phyloP scores from a whole-genome alignment of 208 protist genomes.

The Naegleria gruberi region DNA sequence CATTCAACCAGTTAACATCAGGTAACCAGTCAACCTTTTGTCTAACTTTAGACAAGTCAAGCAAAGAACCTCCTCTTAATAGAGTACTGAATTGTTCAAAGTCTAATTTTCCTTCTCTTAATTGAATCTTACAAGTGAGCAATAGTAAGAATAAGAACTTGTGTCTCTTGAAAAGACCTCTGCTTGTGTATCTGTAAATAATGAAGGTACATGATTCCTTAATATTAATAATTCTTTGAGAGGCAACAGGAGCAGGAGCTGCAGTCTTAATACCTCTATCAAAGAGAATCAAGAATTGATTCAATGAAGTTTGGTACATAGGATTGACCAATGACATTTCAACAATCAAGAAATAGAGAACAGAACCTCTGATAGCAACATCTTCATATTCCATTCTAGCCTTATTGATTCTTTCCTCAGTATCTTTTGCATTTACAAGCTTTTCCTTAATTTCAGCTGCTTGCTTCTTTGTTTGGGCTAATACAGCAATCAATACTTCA shows the following conservation, averaged over 20 bases:
- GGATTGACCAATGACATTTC: constrained; percentile 90
- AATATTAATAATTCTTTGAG: constrained; percentile 74
- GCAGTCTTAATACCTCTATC: constrained; percentile 73
- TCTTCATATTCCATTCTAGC: constrained; percentile 93
- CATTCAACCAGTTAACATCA: constrained; percentile 89
- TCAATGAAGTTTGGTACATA: constrained; percentile 97
- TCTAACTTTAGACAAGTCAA: constrained; percentile 50
- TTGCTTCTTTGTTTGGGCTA: constrained; percentile 92
- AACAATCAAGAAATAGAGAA: constrained; percentile 97
- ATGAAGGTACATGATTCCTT: constrained; percentile 84
- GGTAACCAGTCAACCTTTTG: constrained; percentile 79
- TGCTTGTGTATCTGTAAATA: constrained; percentile 86
- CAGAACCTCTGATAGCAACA: constrained; percentile 87
- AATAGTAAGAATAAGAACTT: constrained; percentile 92
- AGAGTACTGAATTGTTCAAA: constrained; percentile 72
- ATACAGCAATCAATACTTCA: constrained; percentile 84
- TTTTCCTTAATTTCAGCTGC: constrained; percentile 91
- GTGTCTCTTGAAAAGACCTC: constrained; percentile 93
- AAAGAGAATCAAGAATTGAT: constrained; percentile 92
- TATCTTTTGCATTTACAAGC: constrained; percentile 81
- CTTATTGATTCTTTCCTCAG: constrained; percentile 86
- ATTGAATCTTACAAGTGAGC: constrained; percentile 90
- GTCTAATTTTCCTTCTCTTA: constrained; percentile 68
- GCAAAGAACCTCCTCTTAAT: constrained; percentile 84
- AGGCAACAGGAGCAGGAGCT: neutral